Base-by-base conservation (phyloP, 106 monocot species). In the Phalaenopsis aphrodite region DNA sequence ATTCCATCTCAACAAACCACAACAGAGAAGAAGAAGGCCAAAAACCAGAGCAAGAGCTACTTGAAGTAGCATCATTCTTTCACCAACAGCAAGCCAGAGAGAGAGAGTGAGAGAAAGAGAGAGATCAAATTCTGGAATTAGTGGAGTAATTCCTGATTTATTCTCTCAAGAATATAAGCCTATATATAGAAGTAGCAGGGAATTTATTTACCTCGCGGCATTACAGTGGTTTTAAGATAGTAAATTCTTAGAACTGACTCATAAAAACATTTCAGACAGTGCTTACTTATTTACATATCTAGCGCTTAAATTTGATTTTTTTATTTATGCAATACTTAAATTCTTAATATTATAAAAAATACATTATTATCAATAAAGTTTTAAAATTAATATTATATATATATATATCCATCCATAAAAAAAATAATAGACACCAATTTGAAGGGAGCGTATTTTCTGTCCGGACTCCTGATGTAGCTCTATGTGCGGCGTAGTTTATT, bases 1-100 rank as follows among this genome's bases (percentile, higher is more conserved):
- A 81, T 96, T 96, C 91, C 94, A 94, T 65, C 84, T 92, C 90
- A 91, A 73, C 79, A 93, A 52, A 15, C 65, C 73, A 83, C 75
- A 80, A 80, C 88, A 87, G 8, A 78, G 23, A 43, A 84, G 72
- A 8, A 93, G 65, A 58, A 91, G 82, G 1, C 68, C 84, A 75
- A 91, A 24, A 14, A 71, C 68, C 64, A 88, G 23, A 16, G 72
- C 84, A 61, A 93, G 65, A 24, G 64, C 48, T 39, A 73, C 41
- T 55, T 56, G 84, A 8, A 91, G 2, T 17, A 58, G 36, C 74
- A 58, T 83, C 91, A 91, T 88, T 52, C 47, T 45, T 81, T 42
- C 16, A 14, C 42, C 7, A 42, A 19, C 73, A 73, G 42, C 39
- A 73, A 3, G n/a, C 3, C 1, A n/a, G 17, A 30, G 30, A 0